Conservation (phyloP, 2,329 filamentous ascomycete genomes). For the Phoma sp. region DNA sequence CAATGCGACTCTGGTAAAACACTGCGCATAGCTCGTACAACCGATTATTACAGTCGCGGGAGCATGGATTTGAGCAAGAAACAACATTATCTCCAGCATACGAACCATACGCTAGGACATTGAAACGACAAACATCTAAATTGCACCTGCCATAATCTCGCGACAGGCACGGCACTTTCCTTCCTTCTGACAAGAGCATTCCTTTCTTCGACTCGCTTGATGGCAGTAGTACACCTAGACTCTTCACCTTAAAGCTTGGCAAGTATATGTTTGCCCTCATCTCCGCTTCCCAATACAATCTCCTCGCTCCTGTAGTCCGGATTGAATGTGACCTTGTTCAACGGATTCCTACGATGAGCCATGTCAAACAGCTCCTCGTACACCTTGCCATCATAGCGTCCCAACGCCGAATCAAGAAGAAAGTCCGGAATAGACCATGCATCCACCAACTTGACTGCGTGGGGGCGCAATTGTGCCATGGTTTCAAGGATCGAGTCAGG, state of each 20-base stretch:
- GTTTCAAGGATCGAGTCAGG: conserved; percentile 52
- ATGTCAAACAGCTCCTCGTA: conserved; percentile 61
- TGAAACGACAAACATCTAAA: too few relatives aligned
- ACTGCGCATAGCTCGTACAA: too few relatives aligned
- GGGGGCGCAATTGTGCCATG: conserved; percentile 57
- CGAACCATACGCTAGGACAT: too few relatives aligned
- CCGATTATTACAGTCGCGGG: too few relatives aligned
- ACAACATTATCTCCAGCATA: too few relatives aligned
- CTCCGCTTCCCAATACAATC: conserved; percentile 55
- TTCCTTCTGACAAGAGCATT: too few relatives aligned
- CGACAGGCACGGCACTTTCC: too few relatives aligned
- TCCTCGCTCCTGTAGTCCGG: conserved; percentile 56
- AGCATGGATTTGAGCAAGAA: too few relatives aligned
- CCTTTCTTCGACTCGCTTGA: too few relatives aligned
- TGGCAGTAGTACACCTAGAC: too few relatives aligned
- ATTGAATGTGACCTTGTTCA: conserved; percentile 60
- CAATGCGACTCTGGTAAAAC: too few relatives aligned
- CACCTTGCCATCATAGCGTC: conserved; percentile 58
- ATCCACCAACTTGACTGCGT: conserved; percentile 60
- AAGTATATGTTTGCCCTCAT: conserved; percentile 37
- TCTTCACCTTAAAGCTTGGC: conserved; percentile 30
- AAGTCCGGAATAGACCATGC: conserved; percentile 61
- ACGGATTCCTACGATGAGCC: conserved; percentile 58
- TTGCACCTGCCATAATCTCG: too few relatives aligned
- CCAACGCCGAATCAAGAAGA: conserved; percentile 58